Evolutionary conservation across 2,329 filamentous ascomycete species (phyloP).

Genomic region (Fusarium oxysporum): DNA sequence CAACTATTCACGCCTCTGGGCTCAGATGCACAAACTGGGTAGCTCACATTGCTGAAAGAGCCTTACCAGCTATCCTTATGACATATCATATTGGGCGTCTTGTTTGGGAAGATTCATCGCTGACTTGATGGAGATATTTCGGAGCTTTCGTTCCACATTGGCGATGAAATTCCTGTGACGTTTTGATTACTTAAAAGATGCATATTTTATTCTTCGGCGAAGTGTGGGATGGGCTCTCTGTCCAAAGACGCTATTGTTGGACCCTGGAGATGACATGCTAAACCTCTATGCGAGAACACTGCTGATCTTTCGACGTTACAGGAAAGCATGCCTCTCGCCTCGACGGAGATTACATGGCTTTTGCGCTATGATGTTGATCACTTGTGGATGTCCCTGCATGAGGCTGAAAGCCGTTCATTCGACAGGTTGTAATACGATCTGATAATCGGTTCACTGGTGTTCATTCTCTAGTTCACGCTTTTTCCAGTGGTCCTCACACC

Average conservation of each 20-base stretch:
- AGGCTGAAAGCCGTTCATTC: constrained; percentile 3
- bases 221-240: background rate
- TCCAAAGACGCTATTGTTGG: background rate
- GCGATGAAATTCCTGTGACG: background rate
- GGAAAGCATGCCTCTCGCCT: background rate
- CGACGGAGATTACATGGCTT: constrained; percentile 1
- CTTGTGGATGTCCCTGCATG: background rate
- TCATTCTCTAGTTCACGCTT: background rate
- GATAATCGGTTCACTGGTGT: background rate
- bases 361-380: background rate
- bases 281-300: background rate
- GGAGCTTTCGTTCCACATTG: constrained; percentile 19
- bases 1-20: constrained; percentile 1
- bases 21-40: background rate
- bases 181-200: background rate
- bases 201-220: background rate
- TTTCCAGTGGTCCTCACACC: background rate
- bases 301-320: background rate
- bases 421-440: background rate
- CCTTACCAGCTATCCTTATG: background rate
- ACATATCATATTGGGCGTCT: background rate
- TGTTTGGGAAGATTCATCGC: background rate
- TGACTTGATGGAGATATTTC: background rate
- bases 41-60: background rate
- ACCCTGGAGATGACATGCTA: background rate